Base-by-base conservation (phyloP, 768 basidiomycete species). In the Stropharia rugosoannulata region DNA sequence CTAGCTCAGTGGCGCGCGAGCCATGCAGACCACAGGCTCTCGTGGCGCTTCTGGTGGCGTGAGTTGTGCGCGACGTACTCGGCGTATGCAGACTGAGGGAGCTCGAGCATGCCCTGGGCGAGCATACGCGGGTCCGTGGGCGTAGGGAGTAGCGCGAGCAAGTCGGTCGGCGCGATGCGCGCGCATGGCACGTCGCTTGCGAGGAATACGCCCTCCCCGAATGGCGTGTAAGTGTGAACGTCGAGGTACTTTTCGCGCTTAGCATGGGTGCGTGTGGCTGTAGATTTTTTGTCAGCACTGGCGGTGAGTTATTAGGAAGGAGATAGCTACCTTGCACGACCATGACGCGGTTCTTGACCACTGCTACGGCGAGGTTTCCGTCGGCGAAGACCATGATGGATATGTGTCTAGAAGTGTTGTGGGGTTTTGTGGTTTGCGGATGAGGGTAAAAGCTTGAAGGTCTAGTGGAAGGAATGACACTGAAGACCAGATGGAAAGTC, bases 281-380 rank as follows among this genome's bases (percentile, higher is more conserved):
- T 36, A 42, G 36, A 29, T 19, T 43, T 38, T 46, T 18, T 27
- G 40, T 44, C 46, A 50, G 12, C 11, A 46, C 8, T 50, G n/a
- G 35, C 9, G 39, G 22, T 12, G 37, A 43, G n/a, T 9, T 22
- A 4, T 40, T 39, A 47, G 18, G 43, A 35, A 36, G 49, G 35
- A 1, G 40, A n/a, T 25, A 54, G 68, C 54, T 62, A 86, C 88
- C 82, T 82, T 86, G 83, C 22, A 89, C 83, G 57, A 90, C 66
- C 76, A 80, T 81, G 35, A 90, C 82, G 65, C 84, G 81, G 62
- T 80, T 82, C 60, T 84, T 82, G 44, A 89, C 84, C 55, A 89
- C 64, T 18, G 88, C 88, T 54, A 89, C 80, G 49, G 86, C 88
- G 56, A 88, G 71, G 39, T 81, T 78, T 49, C 87, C 84, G 65